Evolutionary conservation across 225 moss, liverwort and hornwort species (phyloP), one percentile per base, ranked within the genome.

Genomic region (Climacium dendroides): DNA sequence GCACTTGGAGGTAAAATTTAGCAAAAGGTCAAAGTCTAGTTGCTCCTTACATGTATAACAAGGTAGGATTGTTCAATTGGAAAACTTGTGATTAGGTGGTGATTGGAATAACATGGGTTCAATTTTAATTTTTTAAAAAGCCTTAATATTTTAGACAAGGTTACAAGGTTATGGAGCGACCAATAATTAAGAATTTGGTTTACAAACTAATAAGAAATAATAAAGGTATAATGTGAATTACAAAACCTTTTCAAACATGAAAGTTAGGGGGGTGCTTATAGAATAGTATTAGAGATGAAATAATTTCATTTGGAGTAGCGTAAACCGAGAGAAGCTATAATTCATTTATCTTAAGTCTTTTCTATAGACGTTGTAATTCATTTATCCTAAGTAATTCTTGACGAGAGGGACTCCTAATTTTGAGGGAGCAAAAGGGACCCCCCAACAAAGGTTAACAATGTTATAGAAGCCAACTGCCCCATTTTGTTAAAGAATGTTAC

Each of bases 251-350:
- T 54, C 22, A 5, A 55, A 78, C 5, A 37, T 26, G 17, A 18
- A 16, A 78, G 10, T 26, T 78, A 18, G 0, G 2, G 1, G 16
- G 28, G 0, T 39, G 1, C 7, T 55, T n/a, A 0, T 0, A 77
- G 1, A 17, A 3, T 28, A 37, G 18, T n/a, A 16, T 0, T n/a
- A 0, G 0, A 9, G 0, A n/a, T 54, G 24, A 54, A 17, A 35
- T 25, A 24, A 25, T 10, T 55, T 0, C 16, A 55, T 5, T 1
- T 0, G 6, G 1, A 25, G 7, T 37, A 55, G 4, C 4, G 24
- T 3, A 1, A 0, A 55, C 1, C 0, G 15, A n/a, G 1, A 76
- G 0, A 5, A n/a, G n/a, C n/a, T n/a, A n/a, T n/a, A n/a, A n/a
- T n/a, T n/a, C n/a, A n/a, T n/a, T n/a, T n/a, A n/a, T n/a, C n/a